Percentiles rank a stretch among this genome's conserved stretches.
Evolutionary conservation across 116 monocot species (phyloP).

Genomic region (Dioscorea cayenensis): DNA sequence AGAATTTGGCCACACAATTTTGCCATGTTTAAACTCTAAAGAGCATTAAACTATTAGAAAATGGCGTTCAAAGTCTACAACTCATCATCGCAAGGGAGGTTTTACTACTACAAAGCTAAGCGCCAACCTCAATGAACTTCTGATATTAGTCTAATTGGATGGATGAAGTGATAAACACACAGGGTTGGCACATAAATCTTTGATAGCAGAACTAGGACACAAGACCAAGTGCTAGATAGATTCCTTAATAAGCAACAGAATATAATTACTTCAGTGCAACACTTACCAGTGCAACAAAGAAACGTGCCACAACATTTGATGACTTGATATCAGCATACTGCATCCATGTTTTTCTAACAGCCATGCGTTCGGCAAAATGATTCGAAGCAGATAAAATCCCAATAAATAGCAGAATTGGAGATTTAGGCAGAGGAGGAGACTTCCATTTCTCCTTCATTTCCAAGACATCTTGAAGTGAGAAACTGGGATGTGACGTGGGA

Average conservation of each 20-base stretch:
- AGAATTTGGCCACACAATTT: not conserved
- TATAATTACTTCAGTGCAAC: not conserved
- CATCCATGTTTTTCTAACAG: constrained; percentile 94
- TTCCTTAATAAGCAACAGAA: not conserved
- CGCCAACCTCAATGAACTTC: too few species aligned
- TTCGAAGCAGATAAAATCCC: constrained; percentile 89
- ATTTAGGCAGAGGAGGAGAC: constrained; percentile 37
- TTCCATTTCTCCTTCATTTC: constrained; percentile 90
- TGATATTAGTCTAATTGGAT: too few species aligned
- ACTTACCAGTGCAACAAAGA: constrained; percentile 95
- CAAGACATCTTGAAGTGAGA: constrained; percentile 71
- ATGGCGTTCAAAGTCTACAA: not conserved
- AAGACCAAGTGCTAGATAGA: not conserved
- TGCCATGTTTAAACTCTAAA: not conserved
- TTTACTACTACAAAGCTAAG: too few species aligned
- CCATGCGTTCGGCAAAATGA: constrained; percentile 98
- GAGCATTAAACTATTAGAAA: not conserved
- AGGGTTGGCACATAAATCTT: not conserved
- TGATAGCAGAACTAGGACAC: not conserved
- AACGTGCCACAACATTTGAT: constrained; percentile 74
- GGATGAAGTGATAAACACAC: not conserved
- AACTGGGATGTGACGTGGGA: constrained; percentile 79
- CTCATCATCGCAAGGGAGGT: too few species aligned
- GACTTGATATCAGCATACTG: constrained; percentile 66
- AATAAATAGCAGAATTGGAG: constrained; percentile 63